Percentiles rank a stretch among this genome's conserved stretches.
Conservation (phyloP, 2,329 filamentous ascomycete species). For the Triangularia setosa region DNA sequence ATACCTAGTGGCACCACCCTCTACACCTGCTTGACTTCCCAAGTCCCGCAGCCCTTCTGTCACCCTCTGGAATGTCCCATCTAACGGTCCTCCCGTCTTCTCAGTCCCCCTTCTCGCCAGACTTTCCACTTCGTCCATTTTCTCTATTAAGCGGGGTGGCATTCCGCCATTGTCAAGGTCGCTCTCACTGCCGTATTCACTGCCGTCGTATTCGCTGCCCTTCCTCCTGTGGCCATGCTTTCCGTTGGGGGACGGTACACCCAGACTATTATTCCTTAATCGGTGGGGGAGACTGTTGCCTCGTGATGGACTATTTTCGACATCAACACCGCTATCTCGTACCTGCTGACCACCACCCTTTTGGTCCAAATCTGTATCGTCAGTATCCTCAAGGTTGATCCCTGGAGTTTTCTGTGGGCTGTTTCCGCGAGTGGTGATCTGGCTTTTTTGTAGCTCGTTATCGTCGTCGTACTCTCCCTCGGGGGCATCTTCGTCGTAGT, state of each 20-base stretch:
- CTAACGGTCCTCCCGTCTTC: conserved; percentile 59
- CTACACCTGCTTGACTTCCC: conserved; percentile 68
- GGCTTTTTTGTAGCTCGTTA: conserved; percentile 35
- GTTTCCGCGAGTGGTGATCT: conserved; percentile 23
- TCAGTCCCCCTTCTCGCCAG: conserved; percentile 63
- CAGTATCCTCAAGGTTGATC: conserved; percentile 30
- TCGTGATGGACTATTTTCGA: conserved; percentile 30
- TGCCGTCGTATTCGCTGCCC: conserved; percentile 64
- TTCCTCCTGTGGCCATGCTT: conserved; percentile 48
- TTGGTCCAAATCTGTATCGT: conserved; percentile 26
- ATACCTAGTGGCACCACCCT: conserved; percentile 68
- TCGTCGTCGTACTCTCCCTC: conserved; percentile 46
- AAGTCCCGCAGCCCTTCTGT: conserved; percentile 67
- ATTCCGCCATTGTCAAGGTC: conserved; percentile 68
- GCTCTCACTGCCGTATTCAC: conserved; percentile 69
- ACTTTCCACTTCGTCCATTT: conserved; percentile 69
- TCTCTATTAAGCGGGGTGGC: conserved; percentile 60
- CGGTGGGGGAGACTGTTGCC: conserved; percentile 27
- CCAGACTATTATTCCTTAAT: conserved; percentile 35
- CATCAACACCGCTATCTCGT: conserved; percentile 43
- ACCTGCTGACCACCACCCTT: conserved; percentile 28
- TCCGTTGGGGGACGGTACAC: conserved; percentile 41
- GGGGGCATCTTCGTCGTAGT: conserved; percentile 45
- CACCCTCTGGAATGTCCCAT: conserved; percentile 65
- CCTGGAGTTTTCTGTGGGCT: conserved; percentile 13